phyloP scores from a whole-genome alignment of 495 filamentous ascomycete species.

The Trichocladium uniseriatum region DNA sequence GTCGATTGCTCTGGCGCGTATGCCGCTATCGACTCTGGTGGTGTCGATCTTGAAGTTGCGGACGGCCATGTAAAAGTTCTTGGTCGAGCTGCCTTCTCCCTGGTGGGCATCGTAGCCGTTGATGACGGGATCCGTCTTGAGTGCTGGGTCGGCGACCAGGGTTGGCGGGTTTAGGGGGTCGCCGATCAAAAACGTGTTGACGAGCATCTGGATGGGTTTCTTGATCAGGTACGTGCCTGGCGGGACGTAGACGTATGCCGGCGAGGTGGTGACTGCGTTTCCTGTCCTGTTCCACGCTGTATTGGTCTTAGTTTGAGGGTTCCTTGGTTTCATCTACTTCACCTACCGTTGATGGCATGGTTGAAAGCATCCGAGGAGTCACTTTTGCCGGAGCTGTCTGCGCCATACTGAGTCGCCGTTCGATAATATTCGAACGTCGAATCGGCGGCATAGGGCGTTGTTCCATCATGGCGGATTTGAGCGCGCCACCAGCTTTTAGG shows the following conservation, averaged over 20 bases:
- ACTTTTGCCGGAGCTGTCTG: constrained; percentile 41
- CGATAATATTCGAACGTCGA: constrained; percentile 45
- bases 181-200: constrained; percentile 43
- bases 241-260: constrained; percentile 51
- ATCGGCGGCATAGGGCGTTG: constrained; percentile 31
- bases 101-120: constrained; percentile 35
- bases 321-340: background rate
- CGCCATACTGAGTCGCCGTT: constrained; percentile 46
- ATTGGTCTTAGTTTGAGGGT: background rate
- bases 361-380: constrained; percentile 61
- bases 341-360: constrained; percentile 44
- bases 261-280: constrained; percentile 44
- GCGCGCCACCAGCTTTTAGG: constrained; percentile 22
- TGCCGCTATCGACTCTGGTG: constrained; percentile 38
- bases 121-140: constrained; percentile 14
- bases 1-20: constrained; percentile 40
- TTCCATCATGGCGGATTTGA: constrained; percentile 20
- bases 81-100: constrained; percentile 50
- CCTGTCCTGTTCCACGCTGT: constrained; percentile 27
- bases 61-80: constrained; percentile 66
- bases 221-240: constrained; percentile 47
- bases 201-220: constrained; percentile 37
- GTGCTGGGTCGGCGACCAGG: constrained; percentile 47
- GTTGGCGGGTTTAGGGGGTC: constrained; percentile 55
- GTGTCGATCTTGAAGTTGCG: constrained; percentile 65